These are phyloP conservation scores for Kodamaea fungicola DNA, from an alignment of 1,139 yeast genomes.

Conservation along the genomic window DNA sequence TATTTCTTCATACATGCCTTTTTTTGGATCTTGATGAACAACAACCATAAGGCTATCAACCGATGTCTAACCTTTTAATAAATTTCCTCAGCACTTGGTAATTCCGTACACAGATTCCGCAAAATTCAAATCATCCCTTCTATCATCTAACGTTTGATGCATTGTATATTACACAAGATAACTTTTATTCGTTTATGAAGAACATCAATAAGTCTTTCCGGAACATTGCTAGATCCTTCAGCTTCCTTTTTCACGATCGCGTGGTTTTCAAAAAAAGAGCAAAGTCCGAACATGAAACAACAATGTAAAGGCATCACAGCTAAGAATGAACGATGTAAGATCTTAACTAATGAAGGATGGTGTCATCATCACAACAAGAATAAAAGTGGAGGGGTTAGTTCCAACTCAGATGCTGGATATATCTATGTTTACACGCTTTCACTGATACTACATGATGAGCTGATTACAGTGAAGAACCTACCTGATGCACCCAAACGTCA, in stretches of 20 bases:
- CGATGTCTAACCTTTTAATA: no score
- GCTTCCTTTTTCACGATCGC: no score
- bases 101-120: no score
- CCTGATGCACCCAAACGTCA: conserved; percentile 22
- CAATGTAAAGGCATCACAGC: conserved; percentile 34
- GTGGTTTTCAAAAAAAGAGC: neutral
- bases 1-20: no score
- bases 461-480: conserved; percentile 30
- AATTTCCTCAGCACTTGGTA: no score
- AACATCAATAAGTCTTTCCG: no score
- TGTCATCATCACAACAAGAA: conserved; percentile 14
- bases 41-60: no score
- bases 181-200: no score
- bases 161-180: no score
- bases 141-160: no score
- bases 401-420: conserved; percentile 27
- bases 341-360: conserved; percentile 17
- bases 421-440: conserved; percentile 53
- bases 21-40: no score
- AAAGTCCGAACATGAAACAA: conserved; percentile 1
- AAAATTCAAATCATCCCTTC: no score
- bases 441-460: conserved; percentile 28
- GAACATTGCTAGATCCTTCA: neutral
- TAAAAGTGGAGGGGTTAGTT: neutral
- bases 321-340: conserved; percentile 30